A percentile compares a stretch with the other conserved stretches of the same genome.
Conservation (phyloP, 208 protist genomes). For the Porcisia deanei region DNA sequence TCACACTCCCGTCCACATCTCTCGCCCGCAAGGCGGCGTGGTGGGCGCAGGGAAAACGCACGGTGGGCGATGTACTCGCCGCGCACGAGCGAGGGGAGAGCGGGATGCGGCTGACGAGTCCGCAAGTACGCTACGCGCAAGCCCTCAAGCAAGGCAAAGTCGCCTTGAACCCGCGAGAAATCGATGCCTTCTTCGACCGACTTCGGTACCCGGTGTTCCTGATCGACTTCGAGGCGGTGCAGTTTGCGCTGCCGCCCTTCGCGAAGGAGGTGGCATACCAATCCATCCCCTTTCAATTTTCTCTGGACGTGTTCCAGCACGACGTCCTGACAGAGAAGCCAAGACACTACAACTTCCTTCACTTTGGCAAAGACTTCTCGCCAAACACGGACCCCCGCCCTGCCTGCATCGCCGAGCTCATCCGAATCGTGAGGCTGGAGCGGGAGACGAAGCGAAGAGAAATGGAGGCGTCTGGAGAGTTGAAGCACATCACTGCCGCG, state of each 20-base stretch:
- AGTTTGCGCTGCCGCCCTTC: constrained; percentile 90
- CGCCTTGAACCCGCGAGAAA: constrained; percentile 73
- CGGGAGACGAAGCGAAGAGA: constrained; percentile 65
- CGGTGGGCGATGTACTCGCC: constrained; percentile 64
- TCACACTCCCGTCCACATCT: constrained; percentile 76
- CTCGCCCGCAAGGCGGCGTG: constrained; percentile 71
- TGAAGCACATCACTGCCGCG: constrained; percentile 35
- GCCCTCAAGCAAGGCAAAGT: constrained; percentile 62
- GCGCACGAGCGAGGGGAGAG: constrained; percentile 48
- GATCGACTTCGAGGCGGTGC: constrained; percentile 90
- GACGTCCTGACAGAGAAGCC: constrained; percentile 87
- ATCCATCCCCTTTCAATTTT: constrained; percentile 89
- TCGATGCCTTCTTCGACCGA: constrained; percentile 74
- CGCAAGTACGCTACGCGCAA: constrained; percentile 84
- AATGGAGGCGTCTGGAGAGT: constrained; percentile 64
- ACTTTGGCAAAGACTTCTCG: constrained; percentile 87
- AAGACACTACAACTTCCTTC: constrained; percentile 88
- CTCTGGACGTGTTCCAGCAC: constrained; percentile 87
- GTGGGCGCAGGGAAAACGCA: constrained; percentile 82
- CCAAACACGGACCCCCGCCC: constrained; percentile 82
- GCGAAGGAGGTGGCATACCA: constrained; percentile 79
- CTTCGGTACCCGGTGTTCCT: constrained; percentile 86
- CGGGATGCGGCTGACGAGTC: constrained; percentile 69
- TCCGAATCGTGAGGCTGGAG: constrained; percentile 76
- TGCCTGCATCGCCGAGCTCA: constrained; percentile 66